Base-by-base conservation (phyloP, 1,284 basidiomycete genomes). In the Cystobasidium slooffiae region DNA sequence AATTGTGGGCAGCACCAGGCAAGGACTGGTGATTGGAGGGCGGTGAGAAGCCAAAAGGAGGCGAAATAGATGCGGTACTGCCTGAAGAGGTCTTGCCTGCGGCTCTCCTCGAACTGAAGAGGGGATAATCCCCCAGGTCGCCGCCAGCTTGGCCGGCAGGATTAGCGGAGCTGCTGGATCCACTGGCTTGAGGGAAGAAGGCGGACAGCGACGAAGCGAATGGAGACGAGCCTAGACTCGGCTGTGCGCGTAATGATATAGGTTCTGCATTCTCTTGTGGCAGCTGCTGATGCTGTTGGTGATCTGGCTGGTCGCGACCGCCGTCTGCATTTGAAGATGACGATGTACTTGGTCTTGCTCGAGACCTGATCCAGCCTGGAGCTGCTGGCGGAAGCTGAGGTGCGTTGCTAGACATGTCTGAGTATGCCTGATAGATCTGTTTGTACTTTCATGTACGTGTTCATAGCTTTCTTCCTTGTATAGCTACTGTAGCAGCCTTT, bases 151-250 rank as follows among this genome's bases (percentile, higher is more conserved):
- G 46, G 64, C 41, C 43, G 62, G 46, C 43, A 10, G 47, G 31
- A 20, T 7, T 12, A 22, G 49, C 31, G 37, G 20, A 3, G 37
- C 12, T 51, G n/a, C 18, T 49, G 31, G 51, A 37, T 37, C 69
- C 46, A 47, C 31, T 16, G 31, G 43, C 6, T 6, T 14, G 31
- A 39, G 69, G 69, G 51, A 46, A 72, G 69, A 72, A 72, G 44
- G 69, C 69, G 22, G 69, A 62, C 49, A 63, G 64, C 24, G 69
- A 72, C 9, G 69, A 72, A 20, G 69, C 59, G 39, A 72, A 72
- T 5, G 43, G 47, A 7, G 53, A 16, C 10, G 55, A 31, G n/a
- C 43, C 16, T 12, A 46, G 22, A 46, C 1, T 31, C 14, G 56
- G 61, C n/a, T 44, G 44, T 9, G 44, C 12, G 24, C 18, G 61